phyloP scores from a whole-genome alignment of 208 protist species.

The Crithidia bombi region DNA sequence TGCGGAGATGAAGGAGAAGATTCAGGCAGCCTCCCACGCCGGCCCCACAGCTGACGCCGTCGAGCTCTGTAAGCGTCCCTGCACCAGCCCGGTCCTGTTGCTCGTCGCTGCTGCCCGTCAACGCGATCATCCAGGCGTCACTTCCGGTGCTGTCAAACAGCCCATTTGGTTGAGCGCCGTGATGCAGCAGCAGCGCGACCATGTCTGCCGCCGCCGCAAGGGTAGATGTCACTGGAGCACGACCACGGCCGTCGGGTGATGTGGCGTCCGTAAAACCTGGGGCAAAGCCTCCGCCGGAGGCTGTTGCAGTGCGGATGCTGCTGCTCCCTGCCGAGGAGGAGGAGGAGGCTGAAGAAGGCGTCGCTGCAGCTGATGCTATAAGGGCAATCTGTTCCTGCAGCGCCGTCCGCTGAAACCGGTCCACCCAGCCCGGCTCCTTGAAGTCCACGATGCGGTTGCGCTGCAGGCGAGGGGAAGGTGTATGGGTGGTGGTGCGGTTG shows the following conservation, averaged over 20 bases:
- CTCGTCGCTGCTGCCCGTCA: conserved; percentile 22
- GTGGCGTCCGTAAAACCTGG: too few relatives aligned
- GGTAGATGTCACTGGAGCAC: conserved; percentile 1
- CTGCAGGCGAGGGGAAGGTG: background rate
- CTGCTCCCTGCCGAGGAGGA: too few relatives aligned
- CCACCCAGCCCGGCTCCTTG: conserved; percentile 61
- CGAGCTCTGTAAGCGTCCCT: background rate
- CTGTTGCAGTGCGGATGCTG: too few relatives aligned
- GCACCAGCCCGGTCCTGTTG: background rate
- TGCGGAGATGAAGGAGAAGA: conserved; percentile 23
- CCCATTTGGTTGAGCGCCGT: conserved; percentile 62
- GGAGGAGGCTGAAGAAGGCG: background rate
- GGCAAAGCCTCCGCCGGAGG: too few relatives aligned
- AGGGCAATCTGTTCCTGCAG: conserved; percentile 63
- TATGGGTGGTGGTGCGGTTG: background rate
- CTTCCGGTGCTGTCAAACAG: conserved; percentile 63
- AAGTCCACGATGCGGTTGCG: conserved; percentile 43
- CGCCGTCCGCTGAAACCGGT: conserved; percentile 57
- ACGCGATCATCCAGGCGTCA: conserved; percentile 79
- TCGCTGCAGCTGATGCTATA: background rate
- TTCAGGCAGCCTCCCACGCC: conserved; percentile 21
- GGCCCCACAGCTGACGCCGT: conserved; percentile 10
- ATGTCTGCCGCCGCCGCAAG: conserved; percentile 21
- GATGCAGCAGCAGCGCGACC: conserved; percentile 45
- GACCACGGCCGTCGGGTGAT: background rate